Evolutionary conservation across 108 stramenopile species (phyloP).

Genomic region (Cyclotella choctawhatcheeana): DNA sequence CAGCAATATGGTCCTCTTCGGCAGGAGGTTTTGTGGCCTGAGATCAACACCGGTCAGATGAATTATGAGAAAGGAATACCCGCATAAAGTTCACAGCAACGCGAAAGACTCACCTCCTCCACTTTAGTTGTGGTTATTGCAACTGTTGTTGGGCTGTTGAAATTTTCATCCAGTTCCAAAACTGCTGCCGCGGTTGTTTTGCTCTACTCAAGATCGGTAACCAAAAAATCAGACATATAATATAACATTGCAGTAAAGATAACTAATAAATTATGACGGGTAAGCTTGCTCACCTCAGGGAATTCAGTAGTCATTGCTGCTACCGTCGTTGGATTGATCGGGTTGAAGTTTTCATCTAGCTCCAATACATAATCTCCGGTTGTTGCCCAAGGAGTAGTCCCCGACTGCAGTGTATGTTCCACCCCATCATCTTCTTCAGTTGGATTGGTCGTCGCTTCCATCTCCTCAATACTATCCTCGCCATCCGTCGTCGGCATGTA

Average conservation of each 20-base stretch:
- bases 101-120: no score
- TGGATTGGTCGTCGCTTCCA: no score
- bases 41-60: no score
- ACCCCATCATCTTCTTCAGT: not conserved
- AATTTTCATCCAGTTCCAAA: no score
- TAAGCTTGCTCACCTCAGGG: not conserved
- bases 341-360: slow-evolving; percentile 8
- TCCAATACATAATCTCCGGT: not conserved
- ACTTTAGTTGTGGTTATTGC: no score
- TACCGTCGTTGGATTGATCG: slow-evolving; percentile 6
- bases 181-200: no score
- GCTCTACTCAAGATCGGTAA: no score
- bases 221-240: not conserved
- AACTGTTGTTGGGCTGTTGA: no score
- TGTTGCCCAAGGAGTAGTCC: slow-evolving; percentile 13
- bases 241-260: not conserved
- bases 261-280: no score
- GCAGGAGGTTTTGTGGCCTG: no score
- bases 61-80: no score
- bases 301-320: slow-evolving; percentile 5
- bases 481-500: slow-evolving; percentile 4
- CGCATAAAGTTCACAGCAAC: no score
- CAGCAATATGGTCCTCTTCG: not conserved
- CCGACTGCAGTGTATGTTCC: not conserved
- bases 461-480: not conserved